Base-by-base conservation (phyloP, 1,139 yeast genomes). In the Yamadazyma taylorii region DNA sequence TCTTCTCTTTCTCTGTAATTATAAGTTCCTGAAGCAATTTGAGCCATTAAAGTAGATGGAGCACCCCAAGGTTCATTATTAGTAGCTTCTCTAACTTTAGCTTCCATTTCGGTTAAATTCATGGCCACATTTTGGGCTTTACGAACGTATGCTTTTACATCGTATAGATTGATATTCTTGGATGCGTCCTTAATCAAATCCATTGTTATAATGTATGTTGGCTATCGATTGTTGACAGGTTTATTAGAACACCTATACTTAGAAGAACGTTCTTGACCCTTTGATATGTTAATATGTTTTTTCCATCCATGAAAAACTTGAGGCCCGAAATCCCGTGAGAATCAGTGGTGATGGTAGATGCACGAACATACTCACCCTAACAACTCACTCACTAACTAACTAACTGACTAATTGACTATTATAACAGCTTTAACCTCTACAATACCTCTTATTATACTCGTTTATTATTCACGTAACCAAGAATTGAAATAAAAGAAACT, bases 1-100 rank as follows among this genome's bases (percentile, higher is more conserved):
- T 85, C 95, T 54, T 84, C 90, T 43, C 95, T 64, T 53, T 85
- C 94, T 46, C 88, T 68, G 55, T 85, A 85, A 62, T 86, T 87
- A 63, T 87, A 87, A 5, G 98, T 92, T 2, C 96, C 97, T 24
- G 89, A 85, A 5, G 98, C 94, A 52, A 94, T 92, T 57, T 89
- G 94, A 45, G 84, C 85, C 97, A 94, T 92, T 56, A 86, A 67
- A 2, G 96, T 78, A 4, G 94, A 78, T 2, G 95, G 81, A 3
- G 97, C 95, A n/a, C 98, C 98, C 99, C 99, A 92, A 2, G 98
- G 98, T 62, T 92, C 99, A 59, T 92, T 92, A 60, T 92, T 92
- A 39, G 98, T 92, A 33, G 97, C 97, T 61, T 92, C 97, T 46
- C 98, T 81, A 15, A 89, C 98, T 62, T 86, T 89, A 33, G 96